Evolutionary conservation across 208 protist species (phyloP), one percentile per base, ranked within the genome.

Genomic region (Leishmania braziliensis): DNA sequence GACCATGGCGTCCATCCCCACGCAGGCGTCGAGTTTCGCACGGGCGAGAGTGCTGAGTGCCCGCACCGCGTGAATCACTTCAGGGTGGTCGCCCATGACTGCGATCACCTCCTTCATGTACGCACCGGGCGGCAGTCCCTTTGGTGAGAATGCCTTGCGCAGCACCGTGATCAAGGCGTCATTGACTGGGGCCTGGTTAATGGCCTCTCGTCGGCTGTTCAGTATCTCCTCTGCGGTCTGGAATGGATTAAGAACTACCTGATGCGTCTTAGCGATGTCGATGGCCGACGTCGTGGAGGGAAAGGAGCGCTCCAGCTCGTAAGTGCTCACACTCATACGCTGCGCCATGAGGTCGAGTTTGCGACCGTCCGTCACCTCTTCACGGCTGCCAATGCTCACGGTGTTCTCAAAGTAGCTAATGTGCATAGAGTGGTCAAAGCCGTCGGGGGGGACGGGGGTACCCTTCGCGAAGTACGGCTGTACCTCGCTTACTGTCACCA

Each of bases 71-170:
- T 87, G 78, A 53, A 95, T 91, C 16, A 98, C 88, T 43, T 90
- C 85, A 18, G 82, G 72, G 78, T 90, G 85, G 53, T 87, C 78
- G 18, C 80, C 79, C 91, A 97, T 96, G 56, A 84, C 77, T 18
- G 83, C 73, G 39, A 98, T 94, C 8, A 93, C 93, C 70, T 93
- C 91, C 86, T 97, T 98, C 83, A 95, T 89, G 83, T 96, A 98
- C 48, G 77, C 84, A 26, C 95, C 95, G 48, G 95, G 91, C 36
- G 87, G 92, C 60, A 94, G 82, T 1, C 88, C 92, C 65, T 87
- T 86, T 46, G 88, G 86, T n/a, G 90, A 94, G n/a, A 98, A 84
- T 10, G 91, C 90, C 53, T 88, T 72, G 16, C 84, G 83, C 84
- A 98, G 68, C 8, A 87, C 80, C 0, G 65, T 75, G 56, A 98